Base-by-base conservation (phyloP, 371 early-diverging fungal species). In the Mortierella sp. region DNA sequence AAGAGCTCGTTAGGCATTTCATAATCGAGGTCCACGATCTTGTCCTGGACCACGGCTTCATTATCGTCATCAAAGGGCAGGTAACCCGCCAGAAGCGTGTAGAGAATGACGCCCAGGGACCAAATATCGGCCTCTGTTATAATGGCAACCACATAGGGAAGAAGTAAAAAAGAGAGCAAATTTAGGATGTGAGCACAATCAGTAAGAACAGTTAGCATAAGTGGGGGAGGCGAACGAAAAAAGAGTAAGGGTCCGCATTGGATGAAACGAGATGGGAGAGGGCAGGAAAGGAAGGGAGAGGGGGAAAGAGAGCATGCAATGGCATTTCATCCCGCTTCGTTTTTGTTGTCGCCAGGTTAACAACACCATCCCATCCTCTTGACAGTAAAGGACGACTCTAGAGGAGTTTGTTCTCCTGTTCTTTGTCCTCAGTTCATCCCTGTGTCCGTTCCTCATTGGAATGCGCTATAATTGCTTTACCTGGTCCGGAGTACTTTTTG, bases 21-120 rank as follows among this genome's bases (percentile, higher is more conserved):
- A 82, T 95, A 96, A 72, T 96, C 95, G 35, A 94, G 88, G 48
- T 91, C 90, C 46, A 93, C 86, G 54, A 97, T 96, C 81, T 96
- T 95, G 76, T 90, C 88, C 75, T 94, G 94, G 49, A 95, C 92
- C 24, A 91, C 87, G 4, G 89, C 80, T 74, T 96, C 96, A 77
- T 91, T 93, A 76, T 96, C 96, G 74, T 96, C 97, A 78, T 97
- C 96, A 90, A 96, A 96, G 2, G 97, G 97, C 14, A 96, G 89
- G 78, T 93, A 93, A 2, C 96, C 97, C 60, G 94, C 94, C n/a
- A 96, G 79, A 21, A 97, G 89, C 0, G 96, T 95, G 82, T 94
- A 97, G 11, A 97, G 88, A 81, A 96, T 95, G 38, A 97, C 94
- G 41, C 96, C 97, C 18, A 97, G 82, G 0, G 96, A 95, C 97